phyloP scores from a whole-genome alignment of 495 filamentous ascomycete genomes.

The Opeltia flavorubescens region DNA sequence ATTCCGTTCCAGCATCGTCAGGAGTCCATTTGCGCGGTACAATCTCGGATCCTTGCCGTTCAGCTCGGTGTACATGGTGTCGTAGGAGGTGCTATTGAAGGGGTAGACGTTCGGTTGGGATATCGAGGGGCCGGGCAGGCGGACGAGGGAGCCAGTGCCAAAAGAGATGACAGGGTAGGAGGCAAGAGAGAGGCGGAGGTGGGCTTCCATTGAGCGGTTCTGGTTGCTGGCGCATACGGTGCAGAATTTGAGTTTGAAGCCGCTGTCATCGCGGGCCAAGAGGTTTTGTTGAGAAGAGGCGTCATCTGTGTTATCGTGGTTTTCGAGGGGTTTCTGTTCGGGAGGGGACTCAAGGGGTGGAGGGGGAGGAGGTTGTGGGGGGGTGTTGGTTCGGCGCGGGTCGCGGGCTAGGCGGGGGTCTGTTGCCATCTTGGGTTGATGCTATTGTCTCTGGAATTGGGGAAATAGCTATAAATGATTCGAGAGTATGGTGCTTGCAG shows the following conservation, averaged over 20 bases:
- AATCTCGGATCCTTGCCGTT: conserved; percentile 70
- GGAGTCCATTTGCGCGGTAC: conserved; percentile 79
- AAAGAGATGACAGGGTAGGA: conserved; percentile 95
- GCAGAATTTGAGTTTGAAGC: conserved; percentile 86
- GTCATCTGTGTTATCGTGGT: conserved; percentile 27
- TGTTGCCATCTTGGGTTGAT: conserved; percentile 29
- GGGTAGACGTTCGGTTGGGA: conserved; percentile 90
- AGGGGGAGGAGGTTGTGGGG: conserved; percentile 37
- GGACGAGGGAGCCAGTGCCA: conserved; percentile 89
- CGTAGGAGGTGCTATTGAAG: conserved; percentile 92
- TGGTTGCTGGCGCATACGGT: conserved; percentile 97
- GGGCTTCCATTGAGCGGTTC: conserved; percentile 95
- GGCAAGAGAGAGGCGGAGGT: conserved; percentile 72
- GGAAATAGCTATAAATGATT: too few relatives aligned
- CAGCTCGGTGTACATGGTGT: conserved; percentile 81
- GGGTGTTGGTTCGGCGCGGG: conserved; percentile 24
- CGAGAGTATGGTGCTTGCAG: too few relatives aligned
- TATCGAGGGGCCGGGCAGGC: conserved; percentile 83
- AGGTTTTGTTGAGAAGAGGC: conserved; percentile 33
- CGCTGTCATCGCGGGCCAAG: conserved; percentile 19
- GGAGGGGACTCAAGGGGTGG: conserved; percentile 27
- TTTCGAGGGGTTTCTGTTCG: conserved; percentile 15
- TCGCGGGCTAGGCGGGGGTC: conserved; percentile 41
- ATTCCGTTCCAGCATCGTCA: conserved; percentile 94
- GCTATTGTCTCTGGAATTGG: too few relatives aligned